Conservation (phyloP, 2,329 filamentous ascomycete genomes). For the Dendryphion nanum region DNA sequence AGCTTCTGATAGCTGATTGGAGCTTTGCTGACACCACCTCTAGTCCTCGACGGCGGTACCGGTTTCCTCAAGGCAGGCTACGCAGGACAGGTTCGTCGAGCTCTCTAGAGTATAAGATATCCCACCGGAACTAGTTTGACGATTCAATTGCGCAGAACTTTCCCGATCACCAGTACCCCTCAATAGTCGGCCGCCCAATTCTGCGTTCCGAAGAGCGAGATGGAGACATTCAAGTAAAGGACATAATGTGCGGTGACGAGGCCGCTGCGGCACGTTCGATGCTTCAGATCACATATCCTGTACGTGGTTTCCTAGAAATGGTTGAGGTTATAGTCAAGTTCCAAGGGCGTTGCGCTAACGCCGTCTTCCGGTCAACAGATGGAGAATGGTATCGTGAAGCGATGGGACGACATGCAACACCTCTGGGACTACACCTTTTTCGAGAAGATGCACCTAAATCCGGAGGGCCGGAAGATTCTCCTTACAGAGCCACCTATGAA, state of each 20-base stretch:
- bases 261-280: constrained; percentile 92
- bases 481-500: constrained; percentile 98
- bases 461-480: constrained; percentile 91
- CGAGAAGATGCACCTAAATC: constrained; percentile 94
- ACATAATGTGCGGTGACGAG: constrained; percentile 99
- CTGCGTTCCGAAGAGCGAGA: constrained; percentile 90
- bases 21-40: constrained; percentile 27
- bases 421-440: constrained; percentile 99
- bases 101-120: not conserved
- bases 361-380: constrained; percentile 56
- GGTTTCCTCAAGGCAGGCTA: constrained; percentile 99
- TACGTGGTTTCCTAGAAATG: constrained; percentile 42
- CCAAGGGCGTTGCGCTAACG: constrained; percentile 22
- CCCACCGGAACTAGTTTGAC: constrained; percentile 1
- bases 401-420: constrained; percentile 99
- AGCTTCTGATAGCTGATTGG: not conserved
- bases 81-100: constrained; percentile 70
- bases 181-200: constrained; percentile 96
- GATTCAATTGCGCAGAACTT: constrained; percentile 68
- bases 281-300: constrained; percentile 96
- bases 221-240: constrained; percentile 76
- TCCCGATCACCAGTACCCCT: constrained; percentile 97
- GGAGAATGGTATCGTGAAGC: constrained; percentile 99
- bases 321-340: constrained; percentile 10
- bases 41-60: constrained; percentile 98